phyloP scores from a whole-genome alignment of 306 rosid species.

The Arachis hypogaea region DNA sequence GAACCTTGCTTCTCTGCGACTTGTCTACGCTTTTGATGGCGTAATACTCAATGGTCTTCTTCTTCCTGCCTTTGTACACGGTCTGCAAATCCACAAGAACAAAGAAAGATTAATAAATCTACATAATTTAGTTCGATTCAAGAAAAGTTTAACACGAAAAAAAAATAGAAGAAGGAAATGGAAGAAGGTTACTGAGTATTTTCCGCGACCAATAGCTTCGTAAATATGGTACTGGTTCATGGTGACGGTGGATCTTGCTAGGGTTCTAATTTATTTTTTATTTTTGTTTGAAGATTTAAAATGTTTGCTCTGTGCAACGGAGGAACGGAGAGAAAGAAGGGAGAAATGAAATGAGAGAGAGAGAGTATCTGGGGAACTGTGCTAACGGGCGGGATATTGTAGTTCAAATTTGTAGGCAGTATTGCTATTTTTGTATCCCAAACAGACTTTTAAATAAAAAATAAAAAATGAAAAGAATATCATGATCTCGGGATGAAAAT shows the following conservation, averaged over 20 bases:
- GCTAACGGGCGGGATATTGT: conserved; percentile 41
- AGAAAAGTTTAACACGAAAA: not conserved
- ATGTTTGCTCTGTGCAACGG: conserved; percentile 1
- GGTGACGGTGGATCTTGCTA: conserved; percentile 37
- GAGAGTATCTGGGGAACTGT: not conserved
- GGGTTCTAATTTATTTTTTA: conserved; percentile 33
- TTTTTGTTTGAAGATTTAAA: conserved; percentile 39
- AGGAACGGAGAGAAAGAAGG: conserved; percentile 17
- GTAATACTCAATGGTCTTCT: conserved; percentile 93
- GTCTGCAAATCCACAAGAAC: conserved; percentile 51
- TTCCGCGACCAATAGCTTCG: conserved; percentile 97
- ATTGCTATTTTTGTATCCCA: conserved; percentile 24
- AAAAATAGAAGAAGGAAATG: conserved; percentile 1
- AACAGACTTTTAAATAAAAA: not conserved
- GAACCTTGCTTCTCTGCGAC: conserved; percentile 84
- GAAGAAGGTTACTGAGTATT: conserved; percentile 65
- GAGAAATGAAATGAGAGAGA: not conserved
- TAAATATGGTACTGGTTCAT: conserved; percentile 96
- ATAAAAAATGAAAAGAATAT: too few relatives aligned
- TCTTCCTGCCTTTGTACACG: conserved; percentile 96
- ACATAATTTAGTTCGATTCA: not conserved
- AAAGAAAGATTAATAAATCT: not conserved
- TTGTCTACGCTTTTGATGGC: conserved; percentile 96
- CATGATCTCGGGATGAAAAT: too few relatives aligned
- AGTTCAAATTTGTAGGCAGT: not conserved